These are phyloP conservation scores for Aspergillus wentii DNA, from an alignment of 495 filamentous ascomycete species.

Conservation along the genomic window DNA sequence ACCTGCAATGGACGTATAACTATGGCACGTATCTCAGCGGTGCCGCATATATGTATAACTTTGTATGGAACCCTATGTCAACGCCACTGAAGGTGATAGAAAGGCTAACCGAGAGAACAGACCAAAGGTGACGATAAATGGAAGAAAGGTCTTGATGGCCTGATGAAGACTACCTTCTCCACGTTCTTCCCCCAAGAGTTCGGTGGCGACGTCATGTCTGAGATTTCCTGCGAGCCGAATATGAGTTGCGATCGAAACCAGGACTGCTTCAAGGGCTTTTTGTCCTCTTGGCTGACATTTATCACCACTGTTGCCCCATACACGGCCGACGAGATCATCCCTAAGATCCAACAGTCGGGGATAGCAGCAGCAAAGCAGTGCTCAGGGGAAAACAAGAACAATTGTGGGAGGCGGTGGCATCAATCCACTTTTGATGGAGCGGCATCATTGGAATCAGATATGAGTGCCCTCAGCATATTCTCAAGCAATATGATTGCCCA, in stretches of 20 bases:
- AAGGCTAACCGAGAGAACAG: slow-evolving; percentile 14
- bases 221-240: slow-evolving; percentile 64
- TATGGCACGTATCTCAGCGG: slow-evolving; percentile 70
- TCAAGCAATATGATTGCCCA: slow-evolving; percentile 47
- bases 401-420: slow-evolving; percentile 51
- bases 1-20: slow-evolving; percentile 73
- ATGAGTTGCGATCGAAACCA: slow-evolving; percentile 67
- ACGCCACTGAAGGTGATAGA: too few species aligned
- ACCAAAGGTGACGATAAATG: slow-evolving; percentile 45
- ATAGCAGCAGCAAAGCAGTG: slow-evolving; percentile 58
- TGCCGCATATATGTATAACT: slow-evolving; percentile 73
- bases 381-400: slow-evolving; percentile 45
- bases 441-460: slow-evolving; percentile 51
- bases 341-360: slow-evolving; percentile 51
- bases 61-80: slow-evolving; percentile 43
- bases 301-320: slow-evolving; percentile 63
- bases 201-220: slow-evolving; percentile 52
- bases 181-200: slow-evolving; percentile 53
- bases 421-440: slow-evolving; percentile 39
- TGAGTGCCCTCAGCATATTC: slow-evolving; percentile 54
- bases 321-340: slow-evolving; percentile 49
- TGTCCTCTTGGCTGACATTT: slow-evolving; percentile 65
- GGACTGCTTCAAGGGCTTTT: slow-evolving; percentile 69
- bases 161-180: slow-evolving; percentile 44
- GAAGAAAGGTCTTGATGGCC: slow-evolving; percentile 50